Conservation (phyloP, 495 filamentous ascomycete species). For the Penicillium verhagenii region DNA sequence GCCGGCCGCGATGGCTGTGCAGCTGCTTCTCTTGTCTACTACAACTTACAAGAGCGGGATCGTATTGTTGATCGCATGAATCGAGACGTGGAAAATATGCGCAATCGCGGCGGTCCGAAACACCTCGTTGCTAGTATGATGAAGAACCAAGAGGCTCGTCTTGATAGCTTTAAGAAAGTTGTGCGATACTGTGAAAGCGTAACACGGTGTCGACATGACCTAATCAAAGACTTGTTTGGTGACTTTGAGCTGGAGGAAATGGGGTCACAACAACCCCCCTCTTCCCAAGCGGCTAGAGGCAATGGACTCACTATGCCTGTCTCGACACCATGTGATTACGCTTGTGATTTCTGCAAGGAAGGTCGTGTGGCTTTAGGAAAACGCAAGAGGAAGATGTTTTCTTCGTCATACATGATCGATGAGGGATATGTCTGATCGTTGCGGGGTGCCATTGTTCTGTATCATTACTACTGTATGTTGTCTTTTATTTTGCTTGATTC, state of each 20-base stretch:
- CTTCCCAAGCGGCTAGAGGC: constrained; percentile 7
- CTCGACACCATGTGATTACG: constrained; percentile 66
- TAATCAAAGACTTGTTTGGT: constrained; percentile 80
- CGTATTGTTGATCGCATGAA: constrained; percentile 57
- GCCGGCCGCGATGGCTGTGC: constrained; percentile 89
- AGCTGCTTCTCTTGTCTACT: constrained; percentile 82
- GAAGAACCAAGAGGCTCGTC: constrained; percentile 39
- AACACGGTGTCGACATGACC: constrained; percentile 66
- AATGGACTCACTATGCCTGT: background rate
- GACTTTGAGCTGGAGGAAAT: constrained; percentile 52
- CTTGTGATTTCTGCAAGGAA: constrained; percentile 91
- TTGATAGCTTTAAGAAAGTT: constrained; percentile 55
- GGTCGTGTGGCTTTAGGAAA: constrained; percentile 54
- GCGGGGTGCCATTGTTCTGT: background rate
- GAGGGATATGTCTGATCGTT: constrained; percentile 18
- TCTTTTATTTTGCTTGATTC: background rate
- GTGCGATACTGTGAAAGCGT: constrained; percentile 80
- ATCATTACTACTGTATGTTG: background rate
- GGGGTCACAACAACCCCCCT: constrained; percentile 36
- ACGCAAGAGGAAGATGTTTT: constrained; percentile 51
- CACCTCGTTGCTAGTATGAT: constrained; percentile 13
- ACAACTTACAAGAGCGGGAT: constrained; percentile 79
- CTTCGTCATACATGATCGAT: constrained; percentile 8
- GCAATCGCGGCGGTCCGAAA: constrained; percentile 32
- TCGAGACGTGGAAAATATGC: constrained; percentile 35